A percentile compares a stretch with the other conserved stretches of the same genome.
phyloP scores from a whole-genome alignment of 129 eudicot species.

The Arctium minus region DNA sequence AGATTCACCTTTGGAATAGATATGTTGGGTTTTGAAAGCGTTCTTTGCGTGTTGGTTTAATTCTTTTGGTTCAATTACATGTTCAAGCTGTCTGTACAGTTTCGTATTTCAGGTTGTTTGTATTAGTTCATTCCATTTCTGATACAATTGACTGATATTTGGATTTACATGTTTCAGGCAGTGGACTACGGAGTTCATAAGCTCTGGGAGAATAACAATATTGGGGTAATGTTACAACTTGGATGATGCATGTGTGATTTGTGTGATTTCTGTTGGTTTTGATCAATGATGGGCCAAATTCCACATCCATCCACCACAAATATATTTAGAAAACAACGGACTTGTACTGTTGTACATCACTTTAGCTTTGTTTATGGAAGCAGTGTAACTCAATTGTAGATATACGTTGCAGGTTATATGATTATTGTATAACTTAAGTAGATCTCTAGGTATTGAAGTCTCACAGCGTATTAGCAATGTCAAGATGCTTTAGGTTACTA shows the following conservation, averaged over 20 bases:
- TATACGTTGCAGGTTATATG: background rate
- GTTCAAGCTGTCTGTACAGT: background rate
- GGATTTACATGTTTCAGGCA: conserved; percentile 45
- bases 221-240: conserved; percentile 49
- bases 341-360: background rate
- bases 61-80: background rate
- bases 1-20: background rate
- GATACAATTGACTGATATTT: conserved; percentile 1
- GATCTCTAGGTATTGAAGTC: background rate
- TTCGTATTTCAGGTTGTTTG: background rate
- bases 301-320: background rate
- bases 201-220: conserved; percentile 58
- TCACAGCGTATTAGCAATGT: background rate
- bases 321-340: background rate
- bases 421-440: background rate
- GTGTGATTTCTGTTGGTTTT: background rate
- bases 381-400: background rate
- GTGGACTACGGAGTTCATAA: conserved; percentile 59
- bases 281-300: background rate
- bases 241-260: background rate
- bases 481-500: background rate
- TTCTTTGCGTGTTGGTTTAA: background rate
- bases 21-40: too few relatives aligned
- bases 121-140: background rate
- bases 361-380: background rate